phyloP scores from a whole-genome alignment of 2,329 filamentous ascomycete genomes.

The Fusarium sp. region DNA sequence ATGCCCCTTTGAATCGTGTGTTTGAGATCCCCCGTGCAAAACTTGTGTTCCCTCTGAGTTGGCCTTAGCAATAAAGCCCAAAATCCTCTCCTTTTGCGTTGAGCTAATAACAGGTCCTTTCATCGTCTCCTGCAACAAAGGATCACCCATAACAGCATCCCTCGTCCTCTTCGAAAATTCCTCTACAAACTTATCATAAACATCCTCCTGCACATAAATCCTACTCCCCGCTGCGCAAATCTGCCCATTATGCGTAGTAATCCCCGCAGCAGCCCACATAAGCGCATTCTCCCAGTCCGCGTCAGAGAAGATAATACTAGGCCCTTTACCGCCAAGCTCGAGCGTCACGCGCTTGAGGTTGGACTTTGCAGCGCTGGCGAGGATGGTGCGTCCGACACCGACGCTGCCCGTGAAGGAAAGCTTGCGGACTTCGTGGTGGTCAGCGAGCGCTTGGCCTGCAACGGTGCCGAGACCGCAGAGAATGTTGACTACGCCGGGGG shows the following conservation, averaged over 20 bases:
- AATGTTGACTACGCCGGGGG: slow-evolving; percentile 77
- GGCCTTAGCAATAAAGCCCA: slow-evolving; percentile 44
- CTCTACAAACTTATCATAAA: slow-evolving; percentile 54
- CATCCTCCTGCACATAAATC: slow-evolving; percentile 65
- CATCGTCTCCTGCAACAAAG: slow-evolving; percentile 45
- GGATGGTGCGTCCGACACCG: slow-evolving; percentile 70
- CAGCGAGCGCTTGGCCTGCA: slow-evolving; percentile 72
- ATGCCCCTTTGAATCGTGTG: slow-evolving; percentile 30
- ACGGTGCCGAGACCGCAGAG: slow-evolving; percentile 73
- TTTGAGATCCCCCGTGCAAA: slow-evolving; percentile 20
- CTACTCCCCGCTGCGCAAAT: slow-evolving; percentile 68
- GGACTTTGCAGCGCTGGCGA: slow-evolving; percentile 76
- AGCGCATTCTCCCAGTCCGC: slow-evolving; percentile 70
- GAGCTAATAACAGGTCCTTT: slow-evolving; percentile 61
- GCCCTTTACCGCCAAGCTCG: slow-evolving; percentile 76
- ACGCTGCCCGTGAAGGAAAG: slow-evolving; percentile 80
- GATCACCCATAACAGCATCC: slow-evolving; percentile 34
- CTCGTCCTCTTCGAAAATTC: slow-evolving; percentile 12
- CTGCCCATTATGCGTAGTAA: slow-evolving; percentile 65
- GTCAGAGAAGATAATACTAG: slow-evolving; percentile 67
- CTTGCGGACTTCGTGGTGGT: slow-evolving; percentile 73
- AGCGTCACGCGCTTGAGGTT: slow-evolving; percentile 82
- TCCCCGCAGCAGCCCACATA: slow-evolving; percentile 53
- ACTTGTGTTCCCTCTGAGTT: slow-evolving; percentile 29
- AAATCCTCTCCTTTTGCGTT: slow-evolving; percentile 66